Conservation (phyloP, 768 basidiomycete species). For the Tulasnella sp. region DNA sequence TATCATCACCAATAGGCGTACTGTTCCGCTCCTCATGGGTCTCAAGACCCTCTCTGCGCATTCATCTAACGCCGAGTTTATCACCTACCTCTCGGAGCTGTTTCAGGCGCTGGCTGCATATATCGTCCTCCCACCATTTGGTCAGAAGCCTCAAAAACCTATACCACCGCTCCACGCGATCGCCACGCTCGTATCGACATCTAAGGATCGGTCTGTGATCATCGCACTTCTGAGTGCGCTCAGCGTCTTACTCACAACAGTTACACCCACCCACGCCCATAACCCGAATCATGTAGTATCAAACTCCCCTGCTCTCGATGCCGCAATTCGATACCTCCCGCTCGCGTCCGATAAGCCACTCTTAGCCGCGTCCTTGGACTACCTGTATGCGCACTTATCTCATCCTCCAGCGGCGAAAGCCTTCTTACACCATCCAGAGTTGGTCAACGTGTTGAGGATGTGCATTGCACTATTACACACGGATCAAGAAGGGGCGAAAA, state of each 20-base stretch:
- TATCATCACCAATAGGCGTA: constrained; percentile 47
- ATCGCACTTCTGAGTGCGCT: constrained; percentile 53
- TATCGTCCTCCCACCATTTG: constrained; percentile 31
- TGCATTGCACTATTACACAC: constrained; percentile 55
- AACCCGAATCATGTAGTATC: constrained; percentile 46
- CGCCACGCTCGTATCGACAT: constrained; percentile 42
- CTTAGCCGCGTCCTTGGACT: constrained; percentile 62
- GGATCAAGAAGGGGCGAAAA: constrained; percentile 64
- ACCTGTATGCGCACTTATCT: constrained; percentile 64
- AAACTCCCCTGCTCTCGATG: constrained; percentile 48
- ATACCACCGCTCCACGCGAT: constrained; percentile 48
- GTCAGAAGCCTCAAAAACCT: constrained; percentile 26
- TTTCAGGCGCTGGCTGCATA: constrained; percentile 50
- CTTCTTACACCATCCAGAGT: constrained; percentile 58
- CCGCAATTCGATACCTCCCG: constrained; percentile 62
- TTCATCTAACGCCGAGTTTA: constrained; percentile 55
- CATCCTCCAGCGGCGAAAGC: constrained; percentile 65
- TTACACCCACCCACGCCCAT: constrained; percentile 30
- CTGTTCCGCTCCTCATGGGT: constrained; percentile 53
- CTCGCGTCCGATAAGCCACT: constrained; percentile 59
- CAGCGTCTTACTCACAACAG: constrained; percentile 45
- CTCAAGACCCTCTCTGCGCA: constrained; percentile 52
- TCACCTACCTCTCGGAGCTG: constrained; percentile 62
- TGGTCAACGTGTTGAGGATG: constrained; percentile 59
- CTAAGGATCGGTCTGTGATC: constrained; percentile 67